Evolutionary conservation across 2,329 filamentous ascomycete genomes (phyloP).

Genomic region (Tolypocladium ovalisporum): DNA sequence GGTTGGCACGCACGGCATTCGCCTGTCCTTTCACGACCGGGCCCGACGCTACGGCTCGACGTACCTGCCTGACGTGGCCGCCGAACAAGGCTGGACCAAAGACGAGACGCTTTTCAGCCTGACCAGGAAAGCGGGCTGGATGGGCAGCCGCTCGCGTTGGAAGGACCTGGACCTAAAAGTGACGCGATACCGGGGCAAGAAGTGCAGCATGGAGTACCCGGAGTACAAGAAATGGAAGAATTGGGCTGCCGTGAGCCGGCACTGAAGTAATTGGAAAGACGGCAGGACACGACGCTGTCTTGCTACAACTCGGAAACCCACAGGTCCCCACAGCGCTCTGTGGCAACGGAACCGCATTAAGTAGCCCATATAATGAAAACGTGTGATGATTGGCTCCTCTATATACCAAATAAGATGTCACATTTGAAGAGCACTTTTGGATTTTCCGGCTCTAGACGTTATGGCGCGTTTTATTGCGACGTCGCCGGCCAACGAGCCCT

Average conservation of each 20-base stretch:
- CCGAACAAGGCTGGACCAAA: slow-evolving; percentile 90
- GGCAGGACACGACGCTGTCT: not conserved
- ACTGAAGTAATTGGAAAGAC: slow-evolving; percentile 5
- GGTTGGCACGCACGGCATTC: slow-evolving; percentile 74
- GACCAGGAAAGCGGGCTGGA: slow-evolving; percentile 93
- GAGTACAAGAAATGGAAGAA: slow-evolving; percentile 74
- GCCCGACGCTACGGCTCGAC: slow-evolving; percentile 70
- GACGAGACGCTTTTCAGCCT: slow-evolving; percentile 84
- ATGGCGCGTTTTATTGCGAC: too few relatives aligned
- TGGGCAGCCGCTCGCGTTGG: slow-evolving; percentile 70
- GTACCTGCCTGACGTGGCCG: slow-evolving; percentile 84
- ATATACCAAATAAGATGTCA: too few relatives aligned
- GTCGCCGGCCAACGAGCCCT: too few relatives aligned
- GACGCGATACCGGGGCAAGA: slow-evolving; percentile 78
- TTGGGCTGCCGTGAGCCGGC: slow-evolving; percentile 43
- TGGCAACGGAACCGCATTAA: too few relatives aligned
- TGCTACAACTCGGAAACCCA: not conserved
- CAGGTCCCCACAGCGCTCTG: too few relatives aligned
- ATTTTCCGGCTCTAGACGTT: too few relatives aligned
- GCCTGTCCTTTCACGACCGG: slow-evolving; percentile 71
- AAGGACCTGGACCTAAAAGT: slow-evolving; percentile 67
- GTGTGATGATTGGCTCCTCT: too few relatives aligned
- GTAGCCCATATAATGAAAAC: too few relatives aligned
- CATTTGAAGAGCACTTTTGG: too few relatives aligned
- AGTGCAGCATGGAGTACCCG: slow-evolving; percentile 55